Conservation (phyloP, 805 yeast species). For the Starmerella floris region DNA sequence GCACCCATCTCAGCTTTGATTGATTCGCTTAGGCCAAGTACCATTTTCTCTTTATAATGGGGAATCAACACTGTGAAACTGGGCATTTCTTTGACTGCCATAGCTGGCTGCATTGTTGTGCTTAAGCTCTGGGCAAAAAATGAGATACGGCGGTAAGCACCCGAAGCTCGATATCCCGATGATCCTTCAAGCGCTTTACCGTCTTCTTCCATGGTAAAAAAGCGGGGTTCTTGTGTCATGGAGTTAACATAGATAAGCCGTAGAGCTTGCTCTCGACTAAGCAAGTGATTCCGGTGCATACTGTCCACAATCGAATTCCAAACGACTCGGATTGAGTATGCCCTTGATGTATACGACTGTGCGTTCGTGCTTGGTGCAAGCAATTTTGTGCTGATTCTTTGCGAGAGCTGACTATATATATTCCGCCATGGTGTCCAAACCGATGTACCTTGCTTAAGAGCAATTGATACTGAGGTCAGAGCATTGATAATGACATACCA, state of each 20-base stretch:
- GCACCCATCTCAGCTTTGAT: conserved; percentile 53
- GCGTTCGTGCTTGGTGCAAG: conserved; percentile 38
- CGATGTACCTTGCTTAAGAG: conserved; percentile 63
- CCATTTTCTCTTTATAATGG: conserved; percentile 73
- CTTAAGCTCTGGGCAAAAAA: conserved; percentile 84
- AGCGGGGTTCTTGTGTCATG: conserved; percentile 45
- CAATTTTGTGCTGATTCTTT: conserved; percentile 59
- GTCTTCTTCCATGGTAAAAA: conserved; percentile 74
- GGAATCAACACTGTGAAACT: conserved; percentile 74
- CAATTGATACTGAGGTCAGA: conserved; percentile 53
- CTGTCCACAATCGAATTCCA: conserved; percentile 80
- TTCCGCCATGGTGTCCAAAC: conserved; percentile 86
- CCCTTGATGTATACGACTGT: background rate
- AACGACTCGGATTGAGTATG: conserved; percentile 25
- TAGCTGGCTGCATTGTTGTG: conserved; percentile 68
- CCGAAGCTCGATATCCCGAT: conserved; percentile 34
- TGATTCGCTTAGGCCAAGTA: conserved; percentile 61
- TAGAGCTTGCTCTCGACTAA: conserved; percentile 61
- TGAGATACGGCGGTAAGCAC: conserved; percentile 70
- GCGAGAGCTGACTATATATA: conserved; percentile 61
- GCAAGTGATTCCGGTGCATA: conserved; percentile 67
- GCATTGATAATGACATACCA: conserved; percentile 82
- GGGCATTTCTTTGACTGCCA: conserved; percentile 58
- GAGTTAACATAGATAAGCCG: conserved; percentile 47
- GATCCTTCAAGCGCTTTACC: conserved; percentile 34